phyloP scores from a whole-genome alignment of 2,329 filamentous ascomycete species.

The Dactylellina sp. region DNA sequence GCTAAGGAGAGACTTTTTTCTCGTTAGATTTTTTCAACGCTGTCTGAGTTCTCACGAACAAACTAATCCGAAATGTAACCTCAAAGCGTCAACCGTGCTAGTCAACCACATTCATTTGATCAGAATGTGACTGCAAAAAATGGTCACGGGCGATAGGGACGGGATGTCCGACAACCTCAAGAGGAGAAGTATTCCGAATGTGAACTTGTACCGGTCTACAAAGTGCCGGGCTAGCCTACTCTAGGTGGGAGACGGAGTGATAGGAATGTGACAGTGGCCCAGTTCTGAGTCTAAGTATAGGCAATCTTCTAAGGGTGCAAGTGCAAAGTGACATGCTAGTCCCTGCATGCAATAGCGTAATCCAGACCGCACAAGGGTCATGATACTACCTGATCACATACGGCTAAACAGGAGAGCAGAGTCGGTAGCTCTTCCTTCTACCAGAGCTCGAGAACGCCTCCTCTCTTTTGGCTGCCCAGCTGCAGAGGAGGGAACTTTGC shows the following conservation, averaged over 20 bases:
- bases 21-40: constrained; percentile 3
- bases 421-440: constrained; percentile 5
- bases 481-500: constrained; percentile 19
- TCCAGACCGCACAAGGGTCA: constrained; percentile 38
- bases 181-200: constrained; percentile 9
- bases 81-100: constrained; percentile 17
- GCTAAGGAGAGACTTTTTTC: constrained; percentile 25
- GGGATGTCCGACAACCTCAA: constrained; percentile 29
- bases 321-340: constrained; percentile 38
- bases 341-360: constrained; percentile 52
- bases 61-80: constrained; percentile 26
- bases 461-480: constrained; percentile 4
- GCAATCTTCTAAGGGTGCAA: constrained; percentile 8
- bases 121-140: constrained; percentile 31
- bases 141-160: constrained; percentile 41
- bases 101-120: constrained; percentile 14
- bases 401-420: constrained; percentile 11
- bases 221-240: constrained; percentile 17
- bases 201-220: constrained; percentile 4
- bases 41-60: constrained; percentile 23
- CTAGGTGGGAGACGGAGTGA: constrained; percentile 13
- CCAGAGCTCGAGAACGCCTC: constrained; percentile 25
- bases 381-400: constrained; percentile 37
- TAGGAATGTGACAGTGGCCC: constrained; percentile 47
- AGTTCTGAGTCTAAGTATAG: constrained; percentile 51